Evolutionary conservation across 2,329 filamentous ascomycete species (phyloP).

Genomic region (Ceratocystis albifundus): DNA sequence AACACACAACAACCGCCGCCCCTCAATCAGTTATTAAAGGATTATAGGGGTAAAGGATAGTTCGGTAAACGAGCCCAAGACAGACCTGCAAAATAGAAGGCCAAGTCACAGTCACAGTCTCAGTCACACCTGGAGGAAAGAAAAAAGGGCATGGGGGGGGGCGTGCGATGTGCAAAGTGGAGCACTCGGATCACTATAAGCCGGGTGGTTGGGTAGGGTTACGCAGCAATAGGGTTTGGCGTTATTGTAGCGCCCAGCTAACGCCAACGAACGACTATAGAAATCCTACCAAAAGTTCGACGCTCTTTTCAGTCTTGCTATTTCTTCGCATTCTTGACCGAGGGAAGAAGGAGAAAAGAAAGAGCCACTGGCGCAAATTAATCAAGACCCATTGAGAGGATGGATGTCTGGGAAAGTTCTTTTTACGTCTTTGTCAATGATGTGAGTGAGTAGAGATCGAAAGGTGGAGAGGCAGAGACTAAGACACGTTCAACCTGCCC

Average conservation of each 20-base stretch:
- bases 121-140: not conserved
- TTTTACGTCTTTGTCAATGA: not conserved
- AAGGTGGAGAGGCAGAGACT: not conserved
- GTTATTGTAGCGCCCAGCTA: not conserved
- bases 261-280: not conserved
- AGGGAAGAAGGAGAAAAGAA: not conserved
- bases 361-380: not conserved
- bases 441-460: not conserved
- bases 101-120: too few species aligned
- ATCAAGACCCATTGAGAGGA: not conserved
- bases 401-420: not conserved
- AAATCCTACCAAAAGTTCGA: slow-evolving; percentile 1
- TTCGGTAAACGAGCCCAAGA: slow-evolving; percentile 6
- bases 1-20: not conserved
- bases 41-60: slow-evolving; percentile 11
- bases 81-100: not conserved
- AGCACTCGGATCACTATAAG: not conserved
- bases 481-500: not conserved
- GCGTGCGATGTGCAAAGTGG: slow-evolving; percentile 9
- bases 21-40: not conserved
- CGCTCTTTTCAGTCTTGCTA: not conserved
- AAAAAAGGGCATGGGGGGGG: not conserved
- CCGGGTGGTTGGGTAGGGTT: slow-evolving; percentile 11
- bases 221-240: not conserved
- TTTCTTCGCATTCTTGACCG: not conserved